Evolutionary conservation across 2,329 filamentous ascomycete species (phyloP).

Genomic region (Hysterium pulicare): DNA sequence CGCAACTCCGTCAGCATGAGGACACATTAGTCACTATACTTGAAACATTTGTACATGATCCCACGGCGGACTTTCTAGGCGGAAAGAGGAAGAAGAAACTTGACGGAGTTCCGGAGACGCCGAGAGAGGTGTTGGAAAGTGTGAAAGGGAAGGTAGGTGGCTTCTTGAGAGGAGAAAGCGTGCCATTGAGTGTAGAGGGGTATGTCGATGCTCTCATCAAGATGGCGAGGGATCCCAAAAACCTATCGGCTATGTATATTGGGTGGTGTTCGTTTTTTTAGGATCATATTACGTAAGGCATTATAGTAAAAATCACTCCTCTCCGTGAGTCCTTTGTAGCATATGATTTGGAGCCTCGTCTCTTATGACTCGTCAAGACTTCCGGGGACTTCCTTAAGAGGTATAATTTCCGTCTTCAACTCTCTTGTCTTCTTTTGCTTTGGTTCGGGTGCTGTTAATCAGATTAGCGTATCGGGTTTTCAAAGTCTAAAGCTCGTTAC

Average conservation of each 20-base stretch:
- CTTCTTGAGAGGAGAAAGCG: slow-evolving; percentile 78
- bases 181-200: slow-evolving; percentile 90
- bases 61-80: slow-evolving; percentile 86
- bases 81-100: slow-evolving; percentile 60
- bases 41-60: slow-evolving; percentile 95
- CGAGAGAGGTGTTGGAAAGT: slow-evolving; percentile 79
- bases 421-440: slow-evolving; percentile 63
- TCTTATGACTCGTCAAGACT: not conserved
- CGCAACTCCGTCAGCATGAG: slow-evolving; percentile 81
- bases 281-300: slow-evolving; percentile 1
- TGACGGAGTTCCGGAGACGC: slow-evolving; percentile 60
- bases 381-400: not conserved
- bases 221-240: slow-evolving; percentile 75
- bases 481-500: slow-evolving; percentile 39
- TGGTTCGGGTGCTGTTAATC: slow-evolving; percentile 56
- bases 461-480: slow-evolving; percentile 1
- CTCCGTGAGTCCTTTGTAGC: too few species aligned
- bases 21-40: slow-evolving; percentile 97
- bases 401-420: slow-evolving; percentile 43
- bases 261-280: slow-evolving; percentile 78
- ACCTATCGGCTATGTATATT: slow-evolving; percentile 93
- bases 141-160: slow-evolving; percentile 85
- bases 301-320: too few species aligned
- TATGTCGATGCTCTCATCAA: slow-evolving; percentile 95
- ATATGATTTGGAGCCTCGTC: too few species aligned